Evolutionary conservation across 192 early-diverging fungal species (phyloP).

Genomic region (Linnemannia elongata): DNA sequence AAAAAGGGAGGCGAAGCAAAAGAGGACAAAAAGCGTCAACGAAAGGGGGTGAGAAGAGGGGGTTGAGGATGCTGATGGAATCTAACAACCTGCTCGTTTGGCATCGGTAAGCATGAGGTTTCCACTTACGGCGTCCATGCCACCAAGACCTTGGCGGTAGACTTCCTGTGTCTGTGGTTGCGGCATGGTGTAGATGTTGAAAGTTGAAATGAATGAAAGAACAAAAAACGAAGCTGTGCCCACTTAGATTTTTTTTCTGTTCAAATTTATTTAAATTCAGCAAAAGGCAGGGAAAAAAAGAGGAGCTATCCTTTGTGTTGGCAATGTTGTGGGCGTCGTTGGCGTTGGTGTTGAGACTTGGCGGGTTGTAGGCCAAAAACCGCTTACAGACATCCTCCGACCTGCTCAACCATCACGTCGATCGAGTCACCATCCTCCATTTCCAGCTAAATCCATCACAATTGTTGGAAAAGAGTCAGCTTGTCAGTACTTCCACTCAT

Average conservation of each 20-base stretch:
- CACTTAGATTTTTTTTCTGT: not conserved
- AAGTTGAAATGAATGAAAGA: not conserved
- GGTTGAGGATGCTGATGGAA: not conserved
- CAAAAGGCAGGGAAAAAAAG: not conserved
- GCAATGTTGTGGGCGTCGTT: not conserved
- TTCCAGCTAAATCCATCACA: conserved; percentile 70
- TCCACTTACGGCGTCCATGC: conserved; percentile 61
- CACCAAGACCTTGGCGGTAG: conserved; percentile 57
- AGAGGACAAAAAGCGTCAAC: not conserved
- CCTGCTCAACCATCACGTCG: conserved; percentile 94
- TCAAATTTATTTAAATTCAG: not conserved
- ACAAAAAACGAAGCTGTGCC: not conserved
- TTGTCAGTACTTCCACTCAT: not conserved
- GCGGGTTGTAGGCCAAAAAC: not conserved
- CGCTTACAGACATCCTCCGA: conserved; percentile 68
- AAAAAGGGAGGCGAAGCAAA: not conserved
- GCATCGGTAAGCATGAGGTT: not conserved
- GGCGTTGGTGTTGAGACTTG: not conserved
- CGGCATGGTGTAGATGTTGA: not conserved
- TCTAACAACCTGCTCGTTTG: not conserved
- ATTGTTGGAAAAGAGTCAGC: not conserved
- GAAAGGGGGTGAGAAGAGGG: not conserved
- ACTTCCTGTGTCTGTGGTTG: conserved; percentile 11
- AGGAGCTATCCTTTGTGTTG: not conserved
- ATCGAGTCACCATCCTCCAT: conserved; percentile 98